Base-by-base conservation (phyloP, 2,329 filamentous ascomycete species). In the Lasiodiplodia hormozganensis region DNA sequence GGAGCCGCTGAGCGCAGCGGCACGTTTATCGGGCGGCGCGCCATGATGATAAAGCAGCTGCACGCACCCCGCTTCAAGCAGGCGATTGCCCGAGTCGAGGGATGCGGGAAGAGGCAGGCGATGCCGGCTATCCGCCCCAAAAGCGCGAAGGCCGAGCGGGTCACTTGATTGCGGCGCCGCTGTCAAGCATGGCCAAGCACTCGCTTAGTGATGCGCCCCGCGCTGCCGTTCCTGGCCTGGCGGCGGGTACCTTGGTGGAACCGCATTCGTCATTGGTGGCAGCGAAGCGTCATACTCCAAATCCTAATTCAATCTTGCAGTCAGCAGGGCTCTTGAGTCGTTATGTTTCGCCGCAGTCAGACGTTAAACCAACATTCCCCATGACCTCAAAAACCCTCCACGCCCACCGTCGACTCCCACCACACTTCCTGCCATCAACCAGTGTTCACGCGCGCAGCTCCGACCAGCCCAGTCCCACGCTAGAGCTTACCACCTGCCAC, bases 51-150 rank as follows among this genome's bases (percentile, higher is more conserved):
- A 64, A 64, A 52, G 60, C 60, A 52, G 60, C 60, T n/a, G 43
- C 54, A 40, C 31, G 28, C 65, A 51, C 65, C 40, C 43, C 65
- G 56, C 65, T 25, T 28, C 43, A 5, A 21, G 54, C 47, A 43
- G 43, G 31, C 43, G n/a, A 25, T 4, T 34, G 18, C 40, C 31
- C 53, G 40, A 53, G 49, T n/a, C 43, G 40, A 25, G n/a, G 28
- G 16, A 23, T 23, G 31, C 60, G 60, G 60, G 43, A 52, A 16
- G 43, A 23, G 51, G n/a, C 28, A 36, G n/a, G 60, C 23, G 38
- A 58, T 67, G 65, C 65, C 65, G 65, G 58, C 21, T 60, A 67
- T 21, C 65, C 65, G 65, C 54, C 60, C 31, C 51, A 52, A 64
- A 31, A 64, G 60, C 43, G 60, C 47, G 60, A 64, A 38, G 47